A percentile compares a stretch with the other conserved stretches of the same genome.
phyloP scores from a whole-genome alignment of 1,284 basidiomycete genomes.

The Cystobasidium pallidum region DNA sequence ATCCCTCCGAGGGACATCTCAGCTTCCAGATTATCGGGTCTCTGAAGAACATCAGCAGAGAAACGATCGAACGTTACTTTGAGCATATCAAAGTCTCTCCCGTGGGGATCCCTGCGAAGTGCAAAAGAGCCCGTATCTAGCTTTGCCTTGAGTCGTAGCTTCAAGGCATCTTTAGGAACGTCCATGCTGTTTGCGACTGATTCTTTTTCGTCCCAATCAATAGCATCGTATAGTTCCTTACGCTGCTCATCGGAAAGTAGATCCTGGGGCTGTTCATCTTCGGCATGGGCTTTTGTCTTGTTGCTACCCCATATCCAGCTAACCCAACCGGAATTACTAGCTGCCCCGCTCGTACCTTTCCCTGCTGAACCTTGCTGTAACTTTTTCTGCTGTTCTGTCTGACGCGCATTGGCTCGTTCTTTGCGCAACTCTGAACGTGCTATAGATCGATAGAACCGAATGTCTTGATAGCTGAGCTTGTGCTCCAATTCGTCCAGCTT shows the following conservation, averaged over 20 bases:
- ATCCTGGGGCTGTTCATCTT: slow-evolving; percentile 61
- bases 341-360: slow-evolving; percentile 60
- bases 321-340: slow-evolving; percentile 67
- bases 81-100: slow-evolving; percentile 70
- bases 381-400: slow-evolving; percentile 69
- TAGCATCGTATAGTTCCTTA: slow-evolving; percentile 86
- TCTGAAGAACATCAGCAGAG: slow-evolving; percentile 79
- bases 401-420: slow-evolving; percentile 68
- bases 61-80: slow-evolving; percentile 89
- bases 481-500: slow-evolving; percentile 72
- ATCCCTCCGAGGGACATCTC: slow-evolving; percentile 85
- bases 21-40: slow-evolving; percentile 82
- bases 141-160: slow-evolving; percentile 73
- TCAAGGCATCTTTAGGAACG: slow-evolving; percentile 78
- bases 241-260: slow-evolving; percentile 89
- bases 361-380: slow-evolving; percentile 53
- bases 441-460: slow-evolving; percentile 96
- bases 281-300: slow-evolving; percentile 52
- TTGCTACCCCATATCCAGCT: slow-evolving; percentile 78
- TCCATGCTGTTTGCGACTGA: slow-evolving; percentile 67
- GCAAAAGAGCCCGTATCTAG: slow-evolving; percentile 86
- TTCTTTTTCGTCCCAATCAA: slow-evolving; percentile 84
- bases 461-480: slow-evolving; percentile 89
- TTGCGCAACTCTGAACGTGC: slow-evolving; percentile 86
- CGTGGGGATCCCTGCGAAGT: slow-evolving; percentile 71